A percentile compares a stretch with the other conserved stretches of the same genome.
Conservation (phyloP, 1,284 basidiomycete species). For the Spongispora temasekensis region DNA sequence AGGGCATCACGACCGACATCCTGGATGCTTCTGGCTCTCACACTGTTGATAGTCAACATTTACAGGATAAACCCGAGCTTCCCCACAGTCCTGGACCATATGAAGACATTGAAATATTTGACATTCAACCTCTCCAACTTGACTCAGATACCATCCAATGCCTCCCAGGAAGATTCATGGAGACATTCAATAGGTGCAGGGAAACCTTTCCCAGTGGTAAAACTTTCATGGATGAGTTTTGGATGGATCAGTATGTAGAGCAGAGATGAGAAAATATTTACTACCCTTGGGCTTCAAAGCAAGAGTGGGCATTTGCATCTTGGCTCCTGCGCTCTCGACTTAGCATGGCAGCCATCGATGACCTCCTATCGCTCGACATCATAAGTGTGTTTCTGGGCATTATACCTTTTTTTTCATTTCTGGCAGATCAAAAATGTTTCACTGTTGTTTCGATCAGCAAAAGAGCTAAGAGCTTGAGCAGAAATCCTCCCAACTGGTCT, state of each 20-base stretch:
- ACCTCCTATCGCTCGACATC: neutral
- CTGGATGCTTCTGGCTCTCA: neutral
- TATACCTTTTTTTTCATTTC: neutral
- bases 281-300: neutral
- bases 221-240: constrained; percentile 1
- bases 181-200: neutral
- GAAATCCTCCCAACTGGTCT: neutral
- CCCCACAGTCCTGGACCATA: neutral
- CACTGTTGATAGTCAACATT: no score
- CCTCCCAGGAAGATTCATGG: neutral
- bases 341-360: neutral
- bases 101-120: neutral
- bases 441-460: neutral
- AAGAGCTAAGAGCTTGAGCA: neutral
- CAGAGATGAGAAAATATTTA: neutral
- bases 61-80: neutral
- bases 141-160: neutral
- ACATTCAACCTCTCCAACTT: neutral
- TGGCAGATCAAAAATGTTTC: neutral
- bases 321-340: neutral
- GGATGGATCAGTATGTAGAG: neutral
- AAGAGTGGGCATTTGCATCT: neutral
- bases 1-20: neutral
- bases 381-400: neutral
- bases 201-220: neutral